phyloP scores from a whole-genome alignment of 768 basidiomycete genomes.

The Lyophyllum shimeji region DNA sequence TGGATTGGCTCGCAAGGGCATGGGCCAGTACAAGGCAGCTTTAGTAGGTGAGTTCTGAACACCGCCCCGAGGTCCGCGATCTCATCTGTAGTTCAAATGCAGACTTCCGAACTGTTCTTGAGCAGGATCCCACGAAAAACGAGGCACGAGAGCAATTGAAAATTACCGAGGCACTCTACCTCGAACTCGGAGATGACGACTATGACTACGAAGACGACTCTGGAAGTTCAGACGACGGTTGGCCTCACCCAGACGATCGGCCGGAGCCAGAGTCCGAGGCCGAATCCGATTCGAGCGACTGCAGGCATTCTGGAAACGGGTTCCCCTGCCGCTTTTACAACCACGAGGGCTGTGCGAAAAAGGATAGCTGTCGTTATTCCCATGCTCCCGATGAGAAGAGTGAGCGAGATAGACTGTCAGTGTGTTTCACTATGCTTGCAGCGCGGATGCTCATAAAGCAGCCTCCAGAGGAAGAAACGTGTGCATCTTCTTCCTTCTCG shows the following conservation, averaged over 20 bases:
- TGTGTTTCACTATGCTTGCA: background rate
- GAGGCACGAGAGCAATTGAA: conserved; percentile 17
- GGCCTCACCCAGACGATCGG: conserved; percentile 25
- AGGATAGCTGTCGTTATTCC: conserved; percentile 39
- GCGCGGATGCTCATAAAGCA: background rate
- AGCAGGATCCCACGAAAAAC: conserved; percentile 20
- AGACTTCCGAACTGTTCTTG: conserved; percentile 29
- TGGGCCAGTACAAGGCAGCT: conserved; percentile 23
- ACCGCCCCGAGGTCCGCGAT: background rate
- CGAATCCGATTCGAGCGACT: conserved; percentile 55
- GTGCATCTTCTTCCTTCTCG: conserved; percentile 36
- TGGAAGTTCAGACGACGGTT: conserved; percentile 5
- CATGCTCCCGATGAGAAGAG: conserved; percentile 54
- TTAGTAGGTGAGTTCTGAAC: conserved; percentile 21
- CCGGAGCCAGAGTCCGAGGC: conserved; percentile 27
- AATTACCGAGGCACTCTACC: conserved; percentile 11
- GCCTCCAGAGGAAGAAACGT: conserved; percentile 27
- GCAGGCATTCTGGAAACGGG: conserved; percentile 42
- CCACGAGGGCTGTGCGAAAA: conserved; percentile 41
- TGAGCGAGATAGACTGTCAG: conserved; percentile 49
- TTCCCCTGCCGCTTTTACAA: conserved; percentile 56
- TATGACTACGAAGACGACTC: background rate
- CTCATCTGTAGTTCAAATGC: background rate
- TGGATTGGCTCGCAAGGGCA: conserved; percentile 34
- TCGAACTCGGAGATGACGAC: conserved; percentile 11